Conservation (phyloP, 202 grass and related monocot genomes). For the Brachypodium distachyon region DNA sequence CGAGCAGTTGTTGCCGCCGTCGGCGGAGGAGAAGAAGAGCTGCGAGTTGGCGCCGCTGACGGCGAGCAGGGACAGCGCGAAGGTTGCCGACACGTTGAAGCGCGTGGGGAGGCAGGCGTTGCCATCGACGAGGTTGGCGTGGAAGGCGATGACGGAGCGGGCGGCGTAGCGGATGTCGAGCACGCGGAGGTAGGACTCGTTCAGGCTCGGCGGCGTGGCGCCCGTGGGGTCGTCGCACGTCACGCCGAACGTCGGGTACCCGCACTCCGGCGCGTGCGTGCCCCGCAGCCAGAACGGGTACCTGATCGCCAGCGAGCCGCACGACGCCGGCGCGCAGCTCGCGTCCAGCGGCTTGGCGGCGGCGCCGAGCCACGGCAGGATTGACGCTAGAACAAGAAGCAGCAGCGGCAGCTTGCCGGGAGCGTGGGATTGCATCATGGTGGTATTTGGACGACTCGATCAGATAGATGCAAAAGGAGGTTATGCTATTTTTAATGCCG, state of each 20-base stretch:
- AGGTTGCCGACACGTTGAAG: slow-evolving; percentile 21
- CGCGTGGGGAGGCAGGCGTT: neutral
- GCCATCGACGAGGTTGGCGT: neutral
- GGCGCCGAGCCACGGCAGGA: neutral
- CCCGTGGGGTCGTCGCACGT: neutral
- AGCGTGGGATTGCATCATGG: neutral
- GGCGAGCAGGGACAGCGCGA: slow-evolving; percentile 24
- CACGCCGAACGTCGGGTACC: slow-evolving; percentile 31
- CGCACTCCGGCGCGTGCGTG: slow-evolving; percentile 9
- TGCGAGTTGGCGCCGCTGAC: slow-evolving; percentile 26
- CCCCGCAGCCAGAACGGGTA: slow-evolving; percentile 48
- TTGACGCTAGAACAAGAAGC: neutral
- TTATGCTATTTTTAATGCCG: neutral
- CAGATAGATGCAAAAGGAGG: neutral
- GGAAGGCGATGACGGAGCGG: slow-evolving; percentile 26
- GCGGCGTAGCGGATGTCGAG: slow-evolving; percentile 35
- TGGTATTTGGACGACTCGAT: no score
- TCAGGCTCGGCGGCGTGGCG: slow-evolving; percentile 10
- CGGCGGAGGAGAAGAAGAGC: slow-evolving; percentile 29
- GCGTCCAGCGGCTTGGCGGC: neutral
- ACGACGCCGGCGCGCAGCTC: slow-evolving; percentile 30
- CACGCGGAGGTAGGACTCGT: slow-evolving; percentile 31
- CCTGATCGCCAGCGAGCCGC: slow-evolving; percentile 34
- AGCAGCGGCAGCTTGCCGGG: neutral
- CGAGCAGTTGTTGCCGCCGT: slow-evolving; percentile 25